Conservation (phyloP, 2,329 filamentous ascomycete genomes). For the Thielaviopsis punctulata region DNA sequence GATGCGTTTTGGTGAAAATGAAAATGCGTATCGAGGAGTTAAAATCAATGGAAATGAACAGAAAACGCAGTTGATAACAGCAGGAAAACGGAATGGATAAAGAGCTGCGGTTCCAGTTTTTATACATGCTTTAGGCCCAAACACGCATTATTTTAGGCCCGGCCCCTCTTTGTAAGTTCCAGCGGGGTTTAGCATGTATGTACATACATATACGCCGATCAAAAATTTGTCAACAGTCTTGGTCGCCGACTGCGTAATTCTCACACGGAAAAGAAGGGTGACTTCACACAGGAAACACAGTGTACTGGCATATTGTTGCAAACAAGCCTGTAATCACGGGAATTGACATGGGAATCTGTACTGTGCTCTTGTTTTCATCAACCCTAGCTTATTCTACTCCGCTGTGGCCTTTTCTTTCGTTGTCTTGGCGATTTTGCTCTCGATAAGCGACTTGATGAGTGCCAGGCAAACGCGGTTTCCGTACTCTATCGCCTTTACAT, state of each 20-base stretch:
- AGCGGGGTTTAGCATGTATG: not conserved
- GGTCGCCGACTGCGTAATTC: not conserved
- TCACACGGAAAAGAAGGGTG: too few species aligned
- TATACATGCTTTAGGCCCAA: not conserved
- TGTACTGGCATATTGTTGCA: too few species aligned
- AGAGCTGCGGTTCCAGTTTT: not conserved
- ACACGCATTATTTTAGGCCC: not conserved
- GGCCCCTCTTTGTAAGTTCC: not conserved
- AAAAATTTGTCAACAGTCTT: not conserved
- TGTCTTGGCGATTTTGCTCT: slow-evolving; percentile 25
- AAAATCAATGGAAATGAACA: not conserved
- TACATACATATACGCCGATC: not conserved
- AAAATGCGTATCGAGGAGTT: not conserved
- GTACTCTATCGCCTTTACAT: slow-evolving; percentile 27
- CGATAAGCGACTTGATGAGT: slow-evolving; percentile 38
- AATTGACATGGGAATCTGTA: too few species aligned
- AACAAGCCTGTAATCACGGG: too few species aligned
- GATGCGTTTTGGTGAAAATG: not conserved
- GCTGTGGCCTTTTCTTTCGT: not conserved
- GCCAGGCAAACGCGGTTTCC: slow-evolving; percentile 36
- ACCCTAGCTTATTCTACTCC: too few species aligned
- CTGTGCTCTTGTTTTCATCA: too few species aligned
- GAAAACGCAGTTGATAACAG: not conserved
- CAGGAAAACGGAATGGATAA: not conserved
- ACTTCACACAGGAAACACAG: too few species aligned